These are phyloP conservation scores for Cutaneotrichosporon sp. DNA, from an alignment of 1,284 basidiomycete species.

Conservation along the genomic window DNA sequence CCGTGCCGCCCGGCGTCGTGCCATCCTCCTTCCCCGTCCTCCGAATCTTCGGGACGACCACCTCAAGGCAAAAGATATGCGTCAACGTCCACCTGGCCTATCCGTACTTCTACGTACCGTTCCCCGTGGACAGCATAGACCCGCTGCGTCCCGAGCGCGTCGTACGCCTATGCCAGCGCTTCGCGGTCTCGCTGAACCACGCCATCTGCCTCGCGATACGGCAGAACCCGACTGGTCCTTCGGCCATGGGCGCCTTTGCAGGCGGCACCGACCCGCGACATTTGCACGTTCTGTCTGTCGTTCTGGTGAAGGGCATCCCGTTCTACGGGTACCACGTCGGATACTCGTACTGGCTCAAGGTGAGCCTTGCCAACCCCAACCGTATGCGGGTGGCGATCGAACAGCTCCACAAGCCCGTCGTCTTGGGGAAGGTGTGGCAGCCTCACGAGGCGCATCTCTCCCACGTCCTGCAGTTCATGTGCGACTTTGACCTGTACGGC, in stretches of 20 bases:
- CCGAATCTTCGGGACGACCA: slow-evolving; percentile 82
- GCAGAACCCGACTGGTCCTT: slow-evolving; percentile 42
- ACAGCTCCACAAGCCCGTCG: slow-evolving; percentile 73
- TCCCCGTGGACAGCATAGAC: slow-evolving; percentile 54
- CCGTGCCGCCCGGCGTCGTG: slow-evolving; percentile 45
- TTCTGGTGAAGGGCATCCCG: slow-evolving; percentile 88
- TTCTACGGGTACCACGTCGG: slow-evolving; percentile 93
- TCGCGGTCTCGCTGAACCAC: slow-evolving; percentile 51
- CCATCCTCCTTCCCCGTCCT: slow-evolving; percentile 72
- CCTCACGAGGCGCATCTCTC: slow-evolving; percentile 88
- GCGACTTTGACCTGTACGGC: slow-evolving; percentile 92
- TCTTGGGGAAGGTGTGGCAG: slow-evolving; percentile 73
- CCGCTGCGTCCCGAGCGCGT: slow-evolving; percentile 51
- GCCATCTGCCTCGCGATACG: slow-evolving; percentile 50
- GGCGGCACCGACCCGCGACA: slow-evolving; percentile 49
- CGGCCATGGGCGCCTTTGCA: slow-evolving; percentile 32
- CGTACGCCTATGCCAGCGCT: slow-evolving; percentile 47
- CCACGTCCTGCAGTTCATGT: slow-evolving; percentile 88
- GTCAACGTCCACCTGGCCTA: slow-evolving; percentile 78
- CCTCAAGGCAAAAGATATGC: slow-evolving; percentile 73
- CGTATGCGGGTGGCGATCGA: slow-evolving; percentile 68
- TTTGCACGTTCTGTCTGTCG: slow-evolving; percentile 61
- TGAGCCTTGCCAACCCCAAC: slow-evolving; percentile 71
- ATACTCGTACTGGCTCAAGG: slow-evolving; percentile 85
- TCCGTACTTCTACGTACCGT: slow-evolving; percentile 60